A percentile compares a stretch with the other conserved stretches of the same genome.
Conservation (phyloP, 2,329 filamentous ascomycete genomes). For the Nemania sp. region DNA sequence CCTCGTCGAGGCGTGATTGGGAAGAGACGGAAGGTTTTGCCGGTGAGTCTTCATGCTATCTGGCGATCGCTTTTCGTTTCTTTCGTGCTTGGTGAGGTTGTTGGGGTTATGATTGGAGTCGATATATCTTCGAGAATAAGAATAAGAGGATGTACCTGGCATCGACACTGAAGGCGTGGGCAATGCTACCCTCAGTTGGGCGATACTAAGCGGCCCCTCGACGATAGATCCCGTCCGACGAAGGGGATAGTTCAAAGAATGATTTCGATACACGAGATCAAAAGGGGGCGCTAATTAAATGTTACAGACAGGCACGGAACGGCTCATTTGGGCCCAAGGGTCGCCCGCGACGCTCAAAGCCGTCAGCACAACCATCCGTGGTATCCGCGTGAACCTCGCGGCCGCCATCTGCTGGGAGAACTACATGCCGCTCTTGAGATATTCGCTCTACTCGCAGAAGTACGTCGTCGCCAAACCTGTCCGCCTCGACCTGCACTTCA, state of each 20-base stretch:
- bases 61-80: not conserved
- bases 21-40: slow-evolving; percentile 92
- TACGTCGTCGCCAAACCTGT: slow-evolving; percentile 5
- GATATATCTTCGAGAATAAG: not conserved
- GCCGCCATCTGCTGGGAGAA: slow-evolving; percentile 96
- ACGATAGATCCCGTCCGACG: not conserved
- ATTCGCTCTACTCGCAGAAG: slow-evolving; percentile 85
- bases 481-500: no score
- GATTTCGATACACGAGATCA: not conserved
- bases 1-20: slow-evolving; percentile 73
- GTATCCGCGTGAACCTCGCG: slow-evolving; percentile 77
- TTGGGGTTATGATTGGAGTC: not conserved
- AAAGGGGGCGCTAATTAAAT: slow-evolving; percentile 10
- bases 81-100: not conserved
- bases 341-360: slow-evolving; percentile 78
- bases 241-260: not conserved
- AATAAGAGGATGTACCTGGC: not conserved
- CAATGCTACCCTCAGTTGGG: not conserved
- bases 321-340: slow-evolving; percentile 88
- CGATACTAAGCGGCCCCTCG: not conserved
- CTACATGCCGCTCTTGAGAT: slow-evolving; percentile 88
- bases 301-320: slow-evolving; percentile 57
- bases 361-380: slow-evolving; percentile 77
- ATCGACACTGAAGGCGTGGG: not conserved
- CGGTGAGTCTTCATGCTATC: slow-evolving; percentile 53